Evolutionary conservation across 805 yeast genomes (phyloP).

Genomic region (Candida montana): DNA sequence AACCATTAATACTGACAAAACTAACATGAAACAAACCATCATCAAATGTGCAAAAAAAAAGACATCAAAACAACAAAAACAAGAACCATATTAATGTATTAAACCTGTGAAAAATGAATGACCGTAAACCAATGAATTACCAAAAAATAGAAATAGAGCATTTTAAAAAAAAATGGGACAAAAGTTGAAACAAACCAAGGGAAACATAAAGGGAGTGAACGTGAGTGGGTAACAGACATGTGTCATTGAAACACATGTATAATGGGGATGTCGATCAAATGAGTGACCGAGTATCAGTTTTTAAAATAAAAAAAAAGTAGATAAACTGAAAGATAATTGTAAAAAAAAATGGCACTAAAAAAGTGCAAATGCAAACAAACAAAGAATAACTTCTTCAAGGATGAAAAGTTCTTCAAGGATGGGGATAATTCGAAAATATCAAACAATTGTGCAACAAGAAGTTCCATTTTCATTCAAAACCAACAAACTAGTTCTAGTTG

Average conservation of each 20-base stretch:
- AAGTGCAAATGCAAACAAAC: not conserved
- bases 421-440: not conserved
- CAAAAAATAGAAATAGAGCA: slow-evolving; percentile 1
- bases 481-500: slow-evolving; percentile 76
- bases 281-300: too few relatives aligned
- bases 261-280: too few relatives aligned
- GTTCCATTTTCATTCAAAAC: slow-evolving; percentile 41
- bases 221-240: slow-evolving; percentile 1
- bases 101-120: slow-evolving; percentile 10
- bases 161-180: not conserved
- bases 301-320: not conserved
- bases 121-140: slow-evolving; percentile 14
- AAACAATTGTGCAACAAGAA: slow-evolving; percentile 37
- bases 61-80: not conserved
- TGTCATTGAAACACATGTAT: too few relatives aligned
- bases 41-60: too few relatives aligned
- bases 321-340: not conserved
- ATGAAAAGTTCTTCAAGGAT: not conserved
- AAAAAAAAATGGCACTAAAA: not conserved
- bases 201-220: slow-evolving; percentile 5
- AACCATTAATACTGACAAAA: not conserved
- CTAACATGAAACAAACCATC: not conserved
- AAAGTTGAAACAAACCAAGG: not conserved
- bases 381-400: too few relatives aligned
- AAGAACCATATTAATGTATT: slow-evolving; percentile 1